phyloP scores from a whole-genome alignment of 495 filamentous ascomycete species.

The Bathelium albidoporum region DNA sequence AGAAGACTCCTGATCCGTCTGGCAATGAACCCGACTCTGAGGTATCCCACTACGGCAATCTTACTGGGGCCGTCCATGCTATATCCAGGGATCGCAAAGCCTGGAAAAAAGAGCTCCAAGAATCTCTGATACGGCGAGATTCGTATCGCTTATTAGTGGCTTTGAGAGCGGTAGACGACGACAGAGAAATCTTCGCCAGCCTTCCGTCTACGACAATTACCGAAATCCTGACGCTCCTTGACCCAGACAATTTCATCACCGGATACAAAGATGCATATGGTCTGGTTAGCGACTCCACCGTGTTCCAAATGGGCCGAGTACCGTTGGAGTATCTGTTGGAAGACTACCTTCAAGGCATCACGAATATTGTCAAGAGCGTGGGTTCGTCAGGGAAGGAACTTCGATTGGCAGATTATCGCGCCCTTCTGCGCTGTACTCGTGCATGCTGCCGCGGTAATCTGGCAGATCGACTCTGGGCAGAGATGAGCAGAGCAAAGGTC shows the following conservation, averaged over 20 bases:
- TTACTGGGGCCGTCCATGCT: no score
- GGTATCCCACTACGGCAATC: no score
- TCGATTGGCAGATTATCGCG: conserved; percentile 42
- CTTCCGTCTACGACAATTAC: conserved; percentile 36
- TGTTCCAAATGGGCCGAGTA: conserved; percentile 11
- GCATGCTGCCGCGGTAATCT: conserved; percentile 37
- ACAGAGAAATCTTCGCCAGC: conserved; percentile 17
- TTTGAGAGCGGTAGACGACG: conserved; percentile 11
- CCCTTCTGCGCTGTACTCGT: conserved; percentile 45
- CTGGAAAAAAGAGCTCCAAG: conserved; percentile 1
- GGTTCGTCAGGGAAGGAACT: conserved; percentile 22
- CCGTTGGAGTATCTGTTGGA: conserved; percentile 29
- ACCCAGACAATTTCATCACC: conserved; percentile 32
- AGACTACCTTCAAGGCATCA: conserved; percentile 34
- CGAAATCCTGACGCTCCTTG: conserved; percentile 38
- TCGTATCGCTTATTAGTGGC: conserved; percentile 14
- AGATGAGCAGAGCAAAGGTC: conserved; percentile 33
- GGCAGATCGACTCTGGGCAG: conserved; percentile 44
- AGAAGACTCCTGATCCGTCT: not conserved
- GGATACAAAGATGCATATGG: conserved; percentile 14
- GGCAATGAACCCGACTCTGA: no score
- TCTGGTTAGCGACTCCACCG: conserved; percentile 20
- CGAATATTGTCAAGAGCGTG: conserved; percentile 32
- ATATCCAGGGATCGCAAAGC: not conserved
- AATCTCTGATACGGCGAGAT: conserved; percentile 10